Evolutionary conservation across 1,284 basidiomycete genomes (phyloP).

Genomic region (Sporisorium iseilematis-ciliati): DNA sequence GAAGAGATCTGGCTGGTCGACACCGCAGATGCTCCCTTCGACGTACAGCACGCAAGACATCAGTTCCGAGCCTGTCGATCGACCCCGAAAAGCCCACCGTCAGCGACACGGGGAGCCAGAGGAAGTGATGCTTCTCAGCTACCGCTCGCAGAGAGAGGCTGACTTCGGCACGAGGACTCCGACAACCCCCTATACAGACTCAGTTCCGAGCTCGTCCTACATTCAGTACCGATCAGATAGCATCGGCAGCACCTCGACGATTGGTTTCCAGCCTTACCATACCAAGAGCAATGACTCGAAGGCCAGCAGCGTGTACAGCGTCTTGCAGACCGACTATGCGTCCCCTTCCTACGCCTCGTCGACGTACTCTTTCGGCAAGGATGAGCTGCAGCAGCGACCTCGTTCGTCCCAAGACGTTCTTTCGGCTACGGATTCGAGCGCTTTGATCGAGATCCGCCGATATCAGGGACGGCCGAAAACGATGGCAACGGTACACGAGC

Average conservation of each 20-base stretch:
- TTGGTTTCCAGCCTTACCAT: conserved; percentile 4
- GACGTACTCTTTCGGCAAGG: background rate
- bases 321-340: background rate
- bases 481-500: conserved; percentile 23
- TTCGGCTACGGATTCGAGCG: background rate
- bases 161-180: background rate
- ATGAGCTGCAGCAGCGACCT: background rate
- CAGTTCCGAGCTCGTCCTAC: background rate
- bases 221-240: background rate
- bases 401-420: conserved; percentile 8
- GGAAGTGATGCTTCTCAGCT: background rate
- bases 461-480: conserved; percentile 20
- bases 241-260: background rate
- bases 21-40: background rate
- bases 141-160: background rate
- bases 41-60: conserved; percentile 8
- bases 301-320: conserved; percentile 5
- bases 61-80: conserved; percentile 2
- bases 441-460: conserved; percentile 12
- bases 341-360: background rate
- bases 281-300: conserved; percentile 2
- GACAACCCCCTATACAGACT: background rate
- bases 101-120: background rate
- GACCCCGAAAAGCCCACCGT: background rate
- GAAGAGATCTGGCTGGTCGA: background rate